These are phyloP conservation scores for Mycena belliarum DNA, from an alignment of 768 basidiomycete genomes.

Conservation along the genomic window DNA sequence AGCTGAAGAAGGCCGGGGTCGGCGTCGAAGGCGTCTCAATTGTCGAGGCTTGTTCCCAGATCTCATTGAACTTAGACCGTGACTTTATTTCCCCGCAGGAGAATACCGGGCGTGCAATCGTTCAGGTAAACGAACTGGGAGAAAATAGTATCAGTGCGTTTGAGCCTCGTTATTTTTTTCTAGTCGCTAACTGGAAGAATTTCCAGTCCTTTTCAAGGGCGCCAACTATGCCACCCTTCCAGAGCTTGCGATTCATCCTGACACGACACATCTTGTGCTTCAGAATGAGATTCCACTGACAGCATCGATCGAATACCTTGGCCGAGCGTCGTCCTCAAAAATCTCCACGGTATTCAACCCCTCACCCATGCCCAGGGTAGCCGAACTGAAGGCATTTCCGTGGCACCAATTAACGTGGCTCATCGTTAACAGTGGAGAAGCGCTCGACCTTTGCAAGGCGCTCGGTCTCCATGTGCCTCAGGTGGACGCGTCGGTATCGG, in stretches of 20 bases:
- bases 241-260: conserved; percentile 29
- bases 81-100: conserved; percentile 33
- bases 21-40: conserved; percentile 39
- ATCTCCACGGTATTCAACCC: conserved; percentile 53
- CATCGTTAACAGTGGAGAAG: conserved; percentile 57
- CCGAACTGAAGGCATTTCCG: conserved; percentile 44
- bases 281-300: conserved; percentile 58
- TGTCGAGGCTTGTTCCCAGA: conserved; percentile 36
- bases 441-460: conserved; percentile 34
- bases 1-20: conserved; percentile 41
- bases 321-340: conserved; percentile 29
- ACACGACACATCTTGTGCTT: conserved; percentile 52
- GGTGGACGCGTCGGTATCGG: neutral
- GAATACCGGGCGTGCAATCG: conserved; percentile 59
- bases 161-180: neutral
- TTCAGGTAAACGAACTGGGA: conserved; percentile 57
- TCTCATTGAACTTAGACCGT: neutral
- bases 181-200: neutral
- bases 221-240: conserved; percentile 52
- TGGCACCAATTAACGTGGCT: conserved; percentile 57
- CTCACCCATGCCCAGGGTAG: conserved; percentile 50
- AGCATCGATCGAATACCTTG: conserved; percentile 41
- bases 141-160: conserved; percentile 64
- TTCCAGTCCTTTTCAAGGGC: conserved; percentile 55
- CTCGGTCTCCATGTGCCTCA: conserved; percentile 23